Evolutionary conservation across 345 rosid species (phyloP).

Genomic region (Balakata baccata): DNA sequence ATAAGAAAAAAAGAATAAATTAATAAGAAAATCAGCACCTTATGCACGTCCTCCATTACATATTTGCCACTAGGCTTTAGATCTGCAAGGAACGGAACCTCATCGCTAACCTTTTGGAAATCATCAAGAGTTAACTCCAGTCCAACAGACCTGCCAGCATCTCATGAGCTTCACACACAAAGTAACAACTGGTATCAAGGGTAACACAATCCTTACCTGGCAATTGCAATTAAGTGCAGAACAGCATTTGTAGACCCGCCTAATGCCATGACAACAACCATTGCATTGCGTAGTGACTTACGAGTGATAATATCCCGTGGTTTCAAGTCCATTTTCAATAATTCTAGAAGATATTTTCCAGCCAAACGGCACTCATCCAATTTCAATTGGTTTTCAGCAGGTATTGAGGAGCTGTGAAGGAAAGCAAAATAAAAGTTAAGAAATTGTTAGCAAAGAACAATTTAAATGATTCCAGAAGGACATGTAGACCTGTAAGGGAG

Average conservation of each 20-base stretch:
- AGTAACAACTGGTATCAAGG: conserved; percentile 10
- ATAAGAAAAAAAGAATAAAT: conserved; percentile 5
- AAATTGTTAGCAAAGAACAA: background rate
- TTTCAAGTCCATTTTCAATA: conserved; percentile 84
- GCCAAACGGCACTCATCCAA: conserved; percentile 90
- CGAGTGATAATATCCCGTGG: conserved; percentile 87
- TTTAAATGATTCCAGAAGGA: conserved; percentile 1
- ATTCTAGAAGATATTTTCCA: conserved; percentile 77
- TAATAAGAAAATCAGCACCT: conserved; percentile 46
- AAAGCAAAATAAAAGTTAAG: conserved; percentile 12
- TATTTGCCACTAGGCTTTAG: conserved; percentile 97
- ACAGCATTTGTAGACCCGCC: conserved; percentile 99
- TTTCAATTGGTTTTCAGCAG: conserved; percentile 91
- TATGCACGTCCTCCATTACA: conserved; percentile 96
- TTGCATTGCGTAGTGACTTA: conserved; percentile 86
- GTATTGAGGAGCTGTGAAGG: conserved; percentile 76
- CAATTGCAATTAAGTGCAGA: conserved; percentile 91
- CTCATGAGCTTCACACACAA: conserved; percentile 21
- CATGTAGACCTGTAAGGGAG: conserved; percentile 83
- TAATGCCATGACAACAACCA: conserved; percentile 93
- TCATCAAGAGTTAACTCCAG: conserved; percentile 82
- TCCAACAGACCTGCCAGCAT: conserved; percentile 83
- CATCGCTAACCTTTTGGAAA: conserved; percentile 92
- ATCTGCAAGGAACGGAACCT: conserved; percentile 91
- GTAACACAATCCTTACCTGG: conserved; percentile 49